Percentiles rank a stretch among this genome's conserved stretches.
Conservation (phyloP, 164 flowering plant genomes). For the Aristolochia californica region DNA sequence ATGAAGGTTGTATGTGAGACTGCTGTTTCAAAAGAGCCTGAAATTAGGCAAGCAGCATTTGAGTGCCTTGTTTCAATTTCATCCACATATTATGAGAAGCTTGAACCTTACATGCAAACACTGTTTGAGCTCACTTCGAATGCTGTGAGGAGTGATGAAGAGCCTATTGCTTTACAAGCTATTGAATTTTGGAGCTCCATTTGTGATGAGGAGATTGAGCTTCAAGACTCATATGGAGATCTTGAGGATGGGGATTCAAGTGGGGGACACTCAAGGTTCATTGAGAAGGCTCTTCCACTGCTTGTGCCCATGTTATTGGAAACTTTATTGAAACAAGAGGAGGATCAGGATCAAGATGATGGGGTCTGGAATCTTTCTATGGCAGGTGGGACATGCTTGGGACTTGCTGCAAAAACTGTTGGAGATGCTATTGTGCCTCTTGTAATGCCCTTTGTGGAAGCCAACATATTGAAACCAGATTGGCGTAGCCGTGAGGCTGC, state of each 20-base stretch:
- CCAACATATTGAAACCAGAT: conserved; percentile 53
- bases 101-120: conserved; percentile 66
- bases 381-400: conserved; percentile 84
- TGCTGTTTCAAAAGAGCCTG: conserved; percentile 44
- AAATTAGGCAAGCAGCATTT: conserved; percentile 70
- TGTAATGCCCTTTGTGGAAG: conserved; percentile 74
- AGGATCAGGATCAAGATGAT: conserved; percentile 80
- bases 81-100: conserved; percentile 59
- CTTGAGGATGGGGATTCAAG: conserved; percentile 36
- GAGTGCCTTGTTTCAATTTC: conserved; percentile 79
- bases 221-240: conserved; percentile 41
- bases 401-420: conserved; percentile 70
- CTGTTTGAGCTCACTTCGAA: conserved; percentile 66
- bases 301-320: conserved; percentile 70
- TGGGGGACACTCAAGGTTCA: conserved; percentile 43
- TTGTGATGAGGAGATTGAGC: conserved; percentile 75
- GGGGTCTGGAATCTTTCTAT: conserved; percentile 70
- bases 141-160: conserved; percentile 66
- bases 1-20: conserved; percentile 79
- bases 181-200: conserved; percentile 86
- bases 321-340: conserved; percentile 72
- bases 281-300: conserved; percentile 55
- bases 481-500: conserved; percentile 80
- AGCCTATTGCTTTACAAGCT: conserved; percentile 79
- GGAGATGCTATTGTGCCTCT: conserved; percentile 66